Evolutionary conservation across 805 yeast genomes (phyloP), one percentile per base, ranked within the genome.

Genomic region (Myxozyma sirexii): DNA sequence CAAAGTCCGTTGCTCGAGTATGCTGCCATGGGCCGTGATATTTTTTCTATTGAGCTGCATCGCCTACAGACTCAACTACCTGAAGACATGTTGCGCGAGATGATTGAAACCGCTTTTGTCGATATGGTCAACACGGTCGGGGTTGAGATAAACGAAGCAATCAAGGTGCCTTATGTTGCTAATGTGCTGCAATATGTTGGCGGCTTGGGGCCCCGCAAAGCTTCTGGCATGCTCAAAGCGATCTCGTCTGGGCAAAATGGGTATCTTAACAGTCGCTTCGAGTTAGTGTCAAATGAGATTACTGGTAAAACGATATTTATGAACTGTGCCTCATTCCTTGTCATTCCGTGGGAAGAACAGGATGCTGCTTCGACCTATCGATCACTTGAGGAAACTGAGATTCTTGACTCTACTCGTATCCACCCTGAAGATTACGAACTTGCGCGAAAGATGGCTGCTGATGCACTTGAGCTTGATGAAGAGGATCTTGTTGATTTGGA

Each of bases 371-470:
- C 84, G 65, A 78, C 84, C 46, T 78, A 76, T 39, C 80, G 81
- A 49, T 85, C 65, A 67, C 72, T 87, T 37, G 71, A 68, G 29
- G 59, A 57, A 27, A 53, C 60, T n/a, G 97, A 93, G 69, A 79
- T 87, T 44, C 80, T 94, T 67, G 99, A 94, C 73, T 92, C 94
- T 52, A 94, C 99, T 0, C 83, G 99, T 76, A 91, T 94, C 48
- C 99, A 94, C 69, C 98, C 98, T 6, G 98, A 94, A 74, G 99
- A 94, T 75, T 94, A 94, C 72, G 96, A 90, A 65, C 80, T 94
- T 67, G 98, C 97, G 2, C 84, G 94, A 52, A 94, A 94, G 73
- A 94, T 94, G 92, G 98, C 97, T 6, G 94, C 97, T 1, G 99
- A 94, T 77, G 98, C 99, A 1, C 80, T 94, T 65, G 99, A 93